These are phyloP conservation scores for Oxalis stricta DNA, from an alignment of 441 rosid genomes.

Conservation along the genomic window DNA sequence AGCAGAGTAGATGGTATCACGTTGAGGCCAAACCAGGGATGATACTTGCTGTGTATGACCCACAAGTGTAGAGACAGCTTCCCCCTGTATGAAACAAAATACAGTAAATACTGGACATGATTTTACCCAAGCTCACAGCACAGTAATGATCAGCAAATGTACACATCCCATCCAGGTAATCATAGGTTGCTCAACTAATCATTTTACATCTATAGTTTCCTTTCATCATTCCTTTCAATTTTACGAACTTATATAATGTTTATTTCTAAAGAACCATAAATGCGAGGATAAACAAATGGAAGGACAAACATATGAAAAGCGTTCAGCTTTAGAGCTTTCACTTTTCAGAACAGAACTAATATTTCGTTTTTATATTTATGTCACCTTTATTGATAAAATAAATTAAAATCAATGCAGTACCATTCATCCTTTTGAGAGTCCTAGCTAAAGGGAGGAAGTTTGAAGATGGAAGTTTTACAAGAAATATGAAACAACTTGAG, in stretches of 20 bases:
- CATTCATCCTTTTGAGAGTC: no score
- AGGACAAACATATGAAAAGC: no score
- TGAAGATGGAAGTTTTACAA: background rate
- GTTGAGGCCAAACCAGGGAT: slow-evolving; percentile 74
- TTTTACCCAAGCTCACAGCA: background rate
- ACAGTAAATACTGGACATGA: background rate
- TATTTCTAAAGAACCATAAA: no score
- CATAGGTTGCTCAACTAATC: background rate
- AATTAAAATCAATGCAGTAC: no score
- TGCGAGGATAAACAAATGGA: no score
- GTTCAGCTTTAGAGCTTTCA: no score
- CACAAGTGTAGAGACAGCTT: slow-evolving; percentile 55
- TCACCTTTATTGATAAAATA: no score
- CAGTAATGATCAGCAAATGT: background rate
- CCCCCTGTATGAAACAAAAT: slow-evolving; percentile 39
- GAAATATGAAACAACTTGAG: slow-evolving; percentile 4
- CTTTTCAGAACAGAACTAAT: no score
- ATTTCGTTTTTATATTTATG: no score
- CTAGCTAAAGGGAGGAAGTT: no score
- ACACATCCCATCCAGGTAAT: background rate
- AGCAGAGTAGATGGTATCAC: slow-evolving; percentile 55
- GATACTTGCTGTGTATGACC: slow-evolving; percentile 88
- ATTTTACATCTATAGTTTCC: background rate
- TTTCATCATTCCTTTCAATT: background rate
- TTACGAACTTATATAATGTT: background rate